Evolutionary conservation across 2,329 filamentous ascomycete species (phyloP), one percentile per base, ranked within the genome.

Genomic region (Ceratocystis ficicola): DNA sequence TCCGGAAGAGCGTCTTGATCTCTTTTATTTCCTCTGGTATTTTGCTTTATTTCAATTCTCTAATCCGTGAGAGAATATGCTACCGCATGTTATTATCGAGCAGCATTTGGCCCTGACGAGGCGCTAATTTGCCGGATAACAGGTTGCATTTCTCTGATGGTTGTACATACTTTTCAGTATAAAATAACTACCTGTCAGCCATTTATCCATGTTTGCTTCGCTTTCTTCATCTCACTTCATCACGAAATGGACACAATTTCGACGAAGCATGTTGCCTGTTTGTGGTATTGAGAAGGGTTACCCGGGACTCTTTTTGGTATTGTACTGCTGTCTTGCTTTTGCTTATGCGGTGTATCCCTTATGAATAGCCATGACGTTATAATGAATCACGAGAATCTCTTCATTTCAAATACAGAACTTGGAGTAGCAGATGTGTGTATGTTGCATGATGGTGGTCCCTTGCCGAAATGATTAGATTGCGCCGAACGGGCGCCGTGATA

Each of bases 21-120:
- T 69, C 65, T 50, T 70, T 69, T 69, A 67, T 69, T 71, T 64
- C 65, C 69, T 68, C 66, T 68, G 68, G 69, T 32, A 59, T 46
- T 63, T 46, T 41, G 20, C n/a, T 28, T 46, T 62, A 28, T 28
- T 44, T 66, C 48, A 59, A 22, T 62, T 17, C 52, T 50, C 30
- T 65, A 46, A 28, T 44, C 44, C 28, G 36, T 12, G 10, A 12
- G 36, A 5, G 10, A 2, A 41, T 15, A 41, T 41, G 36, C 10
- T 41, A 12, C 36, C 1, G 10, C 36, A 12, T 41, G 10, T 41
- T 41, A 41, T 41, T 41, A 41, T 15, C 12, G 3, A 4, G 10
- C 15, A 41, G 36, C 36, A 41, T 5, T 41, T 41, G 10, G 25
- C 5, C 55, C 30, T 4, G 55, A 12, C 3, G 28, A 59, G 30